Base-by-base conservation (phyloP, 768 basidiomycete genomes). In the Trametes cinnabarina region DNA sequence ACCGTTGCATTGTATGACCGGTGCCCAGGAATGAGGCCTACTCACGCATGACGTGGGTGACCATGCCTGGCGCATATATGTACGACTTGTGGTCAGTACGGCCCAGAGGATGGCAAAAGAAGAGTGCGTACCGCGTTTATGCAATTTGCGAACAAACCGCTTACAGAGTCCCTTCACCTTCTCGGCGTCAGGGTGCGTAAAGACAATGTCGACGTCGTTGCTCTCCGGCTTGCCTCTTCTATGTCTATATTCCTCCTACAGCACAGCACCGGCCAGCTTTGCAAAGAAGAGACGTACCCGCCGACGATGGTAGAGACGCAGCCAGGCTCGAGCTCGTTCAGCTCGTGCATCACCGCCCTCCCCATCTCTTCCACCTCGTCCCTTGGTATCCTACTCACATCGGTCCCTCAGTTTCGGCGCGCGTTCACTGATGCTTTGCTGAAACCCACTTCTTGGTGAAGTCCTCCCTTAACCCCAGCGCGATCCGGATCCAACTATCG, bases 131-230 rank as follows among this genome's bases (percentile, higher is more conserved):
- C 89, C 88, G 47, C 73, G 73, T 47, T 80, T 73, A 54, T 85
- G 74, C 22, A 94, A 76, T 51, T 75, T 73, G 40, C 75, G 74
- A 11, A 90, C 77, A 5, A 95, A 72, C 55, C 73, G 79, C 57
- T 80, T 77, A 63, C 86, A 83, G 1, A 94, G 75, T 3, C 81
- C 85, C 57, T 81, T 83, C n/a, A 87, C 78, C 43, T 80, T 77
- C 9, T 69, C 71, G 26, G 66, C 74, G 61, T 84, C 79, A 0
- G 82, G 76, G 66, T 94, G 90, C 34, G 86, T 89, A 67, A 96
- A 88, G 1, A 97, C 83, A 55, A 98, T 88, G 66, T 98, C 94
- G 28, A 94, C 85, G 67, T 97, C 94, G 65, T 88, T 91, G 66
- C 88, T 91, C 58, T 84, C 73, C 3, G 73, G 66, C 69, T 96